Conservation (phyloP, 345 rosid species). For the Corymbia maculata region DNA sequence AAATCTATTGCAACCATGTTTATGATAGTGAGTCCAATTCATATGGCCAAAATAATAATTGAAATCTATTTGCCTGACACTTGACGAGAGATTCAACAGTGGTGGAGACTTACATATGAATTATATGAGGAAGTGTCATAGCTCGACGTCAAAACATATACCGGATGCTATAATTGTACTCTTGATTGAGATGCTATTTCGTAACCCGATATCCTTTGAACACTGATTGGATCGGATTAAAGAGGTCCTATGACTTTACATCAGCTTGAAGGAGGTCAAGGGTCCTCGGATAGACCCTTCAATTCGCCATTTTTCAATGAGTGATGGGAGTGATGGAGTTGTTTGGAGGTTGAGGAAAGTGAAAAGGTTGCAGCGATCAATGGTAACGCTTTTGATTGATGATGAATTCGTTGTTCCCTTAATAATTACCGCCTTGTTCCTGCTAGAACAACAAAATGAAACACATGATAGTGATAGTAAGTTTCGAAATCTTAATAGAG, state of each 20-base stretch:
- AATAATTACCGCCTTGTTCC: not conserved
- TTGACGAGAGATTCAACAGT: not conserved
- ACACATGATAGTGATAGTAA: not conserved
- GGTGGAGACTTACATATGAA: not conserved
- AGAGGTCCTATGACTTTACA: not conserved
- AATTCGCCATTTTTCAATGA: not conserved
- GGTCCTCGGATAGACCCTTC: not conserved
- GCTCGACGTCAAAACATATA: not conserved
- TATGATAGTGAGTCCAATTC: not conserved
- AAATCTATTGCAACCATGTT: not conserved
- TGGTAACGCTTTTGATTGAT: not conserved
- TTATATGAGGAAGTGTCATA: not conserved
- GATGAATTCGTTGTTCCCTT: not conserved
- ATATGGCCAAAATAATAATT: not conserved
- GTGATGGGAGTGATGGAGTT: not conserved
- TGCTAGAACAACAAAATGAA: not conserved
- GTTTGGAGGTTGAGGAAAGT: not conserved
- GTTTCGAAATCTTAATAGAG: not conserved
- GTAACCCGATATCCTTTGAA: not conserved
- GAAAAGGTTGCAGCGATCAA: not conserved
- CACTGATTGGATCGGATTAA: not conserved
- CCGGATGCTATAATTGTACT: not conserved
- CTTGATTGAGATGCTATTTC: fast-evolving
- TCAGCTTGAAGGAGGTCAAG: not conserved
- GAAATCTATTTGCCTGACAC: not conserved